Base-by-base conservation (phyloP, 805 yeast genomes). In the Monosporozyma solicola region DNA sequence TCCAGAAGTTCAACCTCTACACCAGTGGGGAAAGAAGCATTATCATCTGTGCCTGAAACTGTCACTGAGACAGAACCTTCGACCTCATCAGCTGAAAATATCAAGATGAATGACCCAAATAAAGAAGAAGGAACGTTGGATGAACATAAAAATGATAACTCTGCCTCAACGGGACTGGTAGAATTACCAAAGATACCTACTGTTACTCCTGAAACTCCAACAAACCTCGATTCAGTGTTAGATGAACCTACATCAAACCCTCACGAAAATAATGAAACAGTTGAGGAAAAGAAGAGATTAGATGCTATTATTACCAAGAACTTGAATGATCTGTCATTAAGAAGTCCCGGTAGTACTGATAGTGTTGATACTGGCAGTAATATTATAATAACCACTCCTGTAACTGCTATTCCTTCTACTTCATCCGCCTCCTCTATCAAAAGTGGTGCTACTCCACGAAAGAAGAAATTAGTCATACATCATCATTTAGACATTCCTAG, bases 401-500 rank as follows among this genome's bases (percentile, higher is more conserved):
- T 49, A 15, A 46, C 48, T 10, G 37, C 37, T 20, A 43, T 6
- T 3, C 35, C 49, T 8, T 29, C 46, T 4, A 27, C 27, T 49
- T 52, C 61, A 16, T 55, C 62, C 11, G 47, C 57, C n/a, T 54
- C 57, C 15, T 59, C 64, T 8, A 52, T 55, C n/a, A 53, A 54
- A 35, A 58, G 62, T 47, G 32, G 45, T 25, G 24, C 49, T 9
- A 32, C 47, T n/a, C 41, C 53, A 9, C 32, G 41, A 15, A 60
- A 50, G 47, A 55, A 53, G 44, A 59, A 55, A 44, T 49, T 41
- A 11, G 53, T 50, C 2, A 43, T 56, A 3, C 63, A 60, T 41
- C 57, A 60, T 37, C 63, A 60, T 51, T 47, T 60, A 49, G 61
- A 57, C 33, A 55, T 60, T n/a, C 50, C 60, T 1, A 51, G 51